Evolutionary conservation across 768 basidiomycete genomes (phyloP), one percentile per base, ranked within the genome.

Genomic region (Pleurotus pulmonarius): DNA sequence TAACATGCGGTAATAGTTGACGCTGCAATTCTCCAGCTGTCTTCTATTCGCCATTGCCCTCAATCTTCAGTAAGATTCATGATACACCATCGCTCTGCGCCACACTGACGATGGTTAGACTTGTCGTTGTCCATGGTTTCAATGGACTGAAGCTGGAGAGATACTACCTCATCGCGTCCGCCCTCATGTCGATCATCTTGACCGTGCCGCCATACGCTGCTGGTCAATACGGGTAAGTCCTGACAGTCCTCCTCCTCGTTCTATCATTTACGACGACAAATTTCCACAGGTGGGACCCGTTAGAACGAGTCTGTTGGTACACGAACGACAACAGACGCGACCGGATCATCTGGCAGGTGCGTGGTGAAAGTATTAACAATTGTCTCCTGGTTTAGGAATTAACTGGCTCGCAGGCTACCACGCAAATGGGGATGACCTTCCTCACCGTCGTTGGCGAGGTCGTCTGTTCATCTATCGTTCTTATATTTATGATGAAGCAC

Each of bases 231-330:
- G 65, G 64, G 64, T 61, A 16, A 13, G 64, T 26, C 8, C 37
- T 11, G 11, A n/a, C n/a, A n/a, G n/a, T n/a, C n/a, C n/a, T n/a
- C n/a, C n/a, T n/a, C n/a, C n/a, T n/a, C n/a, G n/a, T n/a, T n/a
- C n/a, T n/a, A n/a, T n/a, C n/a, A n/a, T 11, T 11, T 0, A 34
- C 29, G 3, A 34, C 29, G n/a, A n/a, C n/a, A n/a, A n/a, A n/a
- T n/a, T 29, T 38, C 25, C 12, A 5, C 44, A 65, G 64, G 4
- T 65, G 64, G 64, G 61, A 65, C 41, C 62, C 63, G 3, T 58
- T 65, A 16, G 62, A 56, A 25, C 8, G 55, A 25, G 63, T 60
- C 51, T 65, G 64, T 40, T 65, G 62, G 62, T 65, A 65, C 48
- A 56, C 61, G 1, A 63, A 61, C 40, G 58, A 63, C 24, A 49